phyloP scores from a whole-genome alignment of 2,329 filamentous ascomycete species.

The Paraconiothyrium brasiliense region DNA sequence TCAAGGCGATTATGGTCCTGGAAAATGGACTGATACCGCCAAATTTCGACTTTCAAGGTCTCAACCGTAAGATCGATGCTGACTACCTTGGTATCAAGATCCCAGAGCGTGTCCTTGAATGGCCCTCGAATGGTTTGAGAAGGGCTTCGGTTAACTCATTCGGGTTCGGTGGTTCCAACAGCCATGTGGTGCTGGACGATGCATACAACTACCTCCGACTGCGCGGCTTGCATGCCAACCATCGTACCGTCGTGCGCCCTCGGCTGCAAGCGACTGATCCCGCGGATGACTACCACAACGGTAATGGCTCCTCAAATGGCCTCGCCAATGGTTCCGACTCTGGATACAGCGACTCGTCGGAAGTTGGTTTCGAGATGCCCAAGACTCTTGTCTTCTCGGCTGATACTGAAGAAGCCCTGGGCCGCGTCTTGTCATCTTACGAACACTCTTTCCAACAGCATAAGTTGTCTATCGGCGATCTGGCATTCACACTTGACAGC shows the following conservation, averaged over 20 bases:
- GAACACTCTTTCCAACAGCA: background rate
- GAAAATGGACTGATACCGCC: conserved; percentile 44
- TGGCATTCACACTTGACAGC: conserved; percentile 7
- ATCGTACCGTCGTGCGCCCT: background rate
- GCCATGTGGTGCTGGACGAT: conserved; percentile 32
- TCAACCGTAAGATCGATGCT: conserved; percentile 23
- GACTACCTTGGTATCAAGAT: conserved; percentile 21
- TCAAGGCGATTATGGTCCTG: conserved; percentile 50
- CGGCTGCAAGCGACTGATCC: too few species aligned
- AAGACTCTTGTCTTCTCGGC: background rate
- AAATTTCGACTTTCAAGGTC: conserved; percentile 24
- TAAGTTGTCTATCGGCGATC: background rate
- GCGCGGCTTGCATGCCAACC: conserved; percentile 6
- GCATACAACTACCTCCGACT: conserved; percentile 13
- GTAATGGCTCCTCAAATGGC: background rate
- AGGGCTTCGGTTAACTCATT: conserved; percentile 28
- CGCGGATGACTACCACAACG: background rate
- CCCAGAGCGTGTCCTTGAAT: conserved; percentile 26
- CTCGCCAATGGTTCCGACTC: background rate
- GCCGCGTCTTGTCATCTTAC: background rate
- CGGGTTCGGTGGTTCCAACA: conserved; percentile 34
- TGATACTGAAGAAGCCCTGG: background rate
- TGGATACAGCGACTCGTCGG: background rate
- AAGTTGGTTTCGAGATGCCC: background rate
- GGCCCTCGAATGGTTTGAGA: conserved; percentile 16